Evolutionary conservation across 768 basidiomycete species (phyloP).

Genomic region (Pholiota conissans): DNA sequence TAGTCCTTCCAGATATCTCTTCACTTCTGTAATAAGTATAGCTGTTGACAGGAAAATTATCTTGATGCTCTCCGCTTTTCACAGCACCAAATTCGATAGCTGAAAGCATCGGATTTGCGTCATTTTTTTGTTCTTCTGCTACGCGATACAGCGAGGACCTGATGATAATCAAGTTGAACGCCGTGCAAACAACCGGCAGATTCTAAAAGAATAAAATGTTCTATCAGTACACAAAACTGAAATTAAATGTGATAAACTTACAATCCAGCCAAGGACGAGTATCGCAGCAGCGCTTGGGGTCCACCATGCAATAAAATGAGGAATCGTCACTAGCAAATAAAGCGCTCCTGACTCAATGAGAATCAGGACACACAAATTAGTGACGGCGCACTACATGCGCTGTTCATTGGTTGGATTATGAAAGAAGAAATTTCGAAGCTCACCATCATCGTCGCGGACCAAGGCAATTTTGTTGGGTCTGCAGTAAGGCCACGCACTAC

Average conservation of each 20-base stretch:
- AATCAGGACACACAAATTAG: not conserved
- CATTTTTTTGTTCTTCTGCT: not conserved
- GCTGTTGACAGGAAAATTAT: too few species aligned
- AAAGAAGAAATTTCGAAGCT: too few species aligned
- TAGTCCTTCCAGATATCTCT: not conserved
- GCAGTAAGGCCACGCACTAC: not conserved
- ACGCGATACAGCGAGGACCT: not conserved
- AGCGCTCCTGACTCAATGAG: slow-evolving; percentile 1
- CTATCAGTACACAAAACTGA: not conserved
- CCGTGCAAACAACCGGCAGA: slow-evolving; percentile 3
- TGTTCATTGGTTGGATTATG: too few species aligned
- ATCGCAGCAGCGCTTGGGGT: slow-evolving; percentile 1
- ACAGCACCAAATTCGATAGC: not conserved
- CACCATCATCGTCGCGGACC: not conserved
- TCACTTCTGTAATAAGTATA: not conserved
- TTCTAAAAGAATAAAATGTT: not conserved
- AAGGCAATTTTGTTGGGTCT: not conserved
- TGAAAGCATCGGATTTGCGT: not conserved
- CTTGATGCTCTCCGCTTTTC: not conserved
- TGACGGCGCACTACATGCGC: not conserved
- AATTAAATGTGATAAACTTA: not conserved
- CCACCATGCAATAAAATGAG: slow-evolving; percentile 5
- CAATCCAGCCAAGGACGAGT: slow-evolving; percentile 1
- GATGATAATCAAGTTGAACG: slow-evolving; percentile 8
- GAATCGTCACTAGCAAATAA: slow-evolving; percentile 2